Evolutionary conservation across 1,284 basidiomycete genomes (phyloP), one percentile per base, ranked within the genome.

Genomic region (Cutaneotrichosporon cyanovorans): DNA sequence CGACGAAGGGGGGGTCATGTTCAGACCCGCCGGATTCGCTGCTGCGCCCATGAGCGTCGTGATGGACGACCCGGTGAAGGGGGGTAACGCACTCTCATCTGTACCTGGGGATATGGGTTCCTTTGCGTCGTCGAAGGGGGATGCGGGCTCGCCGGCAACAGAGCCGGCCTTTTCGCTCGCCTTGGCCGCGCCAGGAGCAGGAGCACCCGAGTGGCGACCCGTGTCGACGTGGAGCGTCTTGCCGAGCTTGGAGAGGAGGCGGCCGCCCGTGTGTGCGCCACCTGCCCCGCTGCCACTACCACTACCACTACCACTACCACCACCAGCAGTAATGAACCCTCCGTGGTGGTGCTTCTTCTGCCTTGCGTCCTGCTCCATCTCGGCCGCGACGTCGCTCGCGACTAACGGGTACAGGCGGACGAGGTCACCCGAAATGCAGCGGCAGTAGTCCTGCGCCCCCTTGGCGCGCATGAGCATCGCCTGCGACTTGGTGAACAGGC

Each of bases 401-500:
- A 61, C 58, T 42, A 61, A 28, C n/a, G 68, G 65, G 50, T 74
- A 75, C 11, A 73, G 55, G 22, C 66, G 62, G 16, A 60, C 60
- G 35, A 75, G 58, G 50, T 74, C 72, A 14, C 58, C 33, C 16
- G 63, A 59, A 11, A 66, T 66, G 51, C 62, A 59, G 36, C 64
- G 62, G 37, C 65, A 58, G 56, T 68, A 75, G 21, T 72, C 70
- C 34, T 68, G 60, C 33, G 66, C 68, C 20, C 66, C 66, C 10
- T 65, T 63, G 5, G 72, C 68, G 14, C 69, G 62, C 18, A 75
- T 58, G 28, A 75, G 61, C 72, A 74, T 74, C 22, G 56, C 66
- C 58, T 77, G 75, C 20, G 72, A 66, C 52, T 73, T 74, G 56
- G 69, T 62, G 57, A 76, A 77, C 7, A 77, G 64, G 35, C 66